Conservation (phyloP, 2,329 filamentous ascomycete genomes). For the Capronia epimyces region DNA sequence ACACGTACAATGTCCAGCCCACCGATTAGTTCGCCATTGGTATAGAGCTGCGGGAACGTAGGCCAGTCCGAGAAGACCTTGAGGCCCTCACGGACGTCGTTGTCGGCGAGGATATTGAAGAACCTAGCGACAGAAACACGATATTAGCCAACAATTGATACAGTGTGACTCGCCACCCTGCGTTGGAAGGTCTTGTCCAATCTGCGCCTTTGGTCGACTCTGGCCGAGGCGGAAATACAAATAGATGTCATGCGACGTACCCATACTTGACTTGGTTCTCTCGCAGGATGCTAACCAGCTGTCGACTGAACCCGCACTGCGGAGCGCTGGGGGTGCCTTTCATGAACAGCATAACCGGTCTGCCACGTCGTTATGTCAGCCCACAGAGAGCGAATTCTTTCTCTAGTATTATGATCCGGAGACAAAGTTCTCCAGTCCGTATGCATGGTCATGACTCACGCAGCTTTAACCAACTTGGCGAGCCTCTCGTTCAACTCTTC, state of each 20-base stretch:
- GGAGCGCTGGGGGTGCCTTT: conserved; percentile 86
- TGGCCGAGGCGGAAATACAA: not conserved
- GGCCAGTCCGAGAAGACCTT: conserved; percentile 99
- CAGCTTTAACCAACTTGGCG: conserved; percentile 81
- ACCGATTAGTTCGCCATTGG: conserved; percentile 82
- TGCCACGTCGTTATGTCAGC: not conserved
- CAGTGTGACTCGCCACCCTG: not conserved
- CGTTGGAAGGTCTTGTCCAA: not conserved
- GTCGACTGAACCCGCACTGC: conserved; percentile 88
- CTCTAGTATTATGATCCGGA: not conserved
- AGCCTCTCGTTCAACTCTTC: conserved; percentile 81
- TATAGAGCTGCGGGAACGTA: conserved; percentile 92
- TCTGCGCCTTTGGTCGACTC: not conserved
- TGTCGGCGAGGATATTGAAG: conserved; percentile 97
- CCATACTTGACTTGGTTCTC: conserved; percentile 88
- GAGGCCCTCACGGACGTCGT: conserved; percentile 90
- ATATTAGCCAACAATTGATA: not conserved
- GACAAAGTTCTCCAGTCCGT: too few relatives aligned
- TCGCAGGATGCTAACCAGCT: conserved; percentile 77
- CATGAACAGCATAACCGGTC: conserved; percentile 93
- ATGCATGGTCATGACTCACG: conserved; percentile 46
- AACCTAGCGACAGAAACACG: conserved; percentile 50
- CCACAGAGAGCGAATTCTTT: not conserved
- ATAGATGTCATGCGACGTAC: conserved; percentile 8
- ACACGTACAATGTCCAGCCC: conserved; percentile 87